Evolutionary conservation across 805 yeast genomes (phyloP), one percentile per base, ranked within the genome.

Genomic region (Yarrowia osloensis): DNA sequence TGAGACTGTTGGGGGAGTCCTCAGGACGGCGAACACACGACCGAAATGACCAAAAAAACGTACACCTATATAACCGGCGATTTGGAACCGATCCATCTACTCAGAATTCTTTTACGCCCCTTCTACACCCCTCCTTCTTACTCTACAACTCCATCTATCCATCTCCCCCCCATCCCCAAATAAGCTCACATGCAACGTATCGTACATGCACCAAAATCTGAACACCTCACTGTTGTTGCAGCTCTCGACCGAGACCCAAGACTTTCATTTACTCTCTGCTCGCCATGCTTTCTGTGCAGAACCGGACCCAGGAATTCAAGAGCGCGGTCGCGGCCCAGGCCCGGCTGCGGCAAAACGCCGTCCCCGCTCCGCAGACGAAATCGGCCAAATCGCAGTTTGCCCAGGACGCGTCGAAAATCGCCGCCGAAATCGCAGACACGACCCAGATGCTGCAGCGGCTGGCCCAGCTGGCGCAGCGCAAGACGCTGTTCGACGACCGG

Each of bases 271-370:
- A 11, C 40, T 29, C 15, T 11, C 42, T 3, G 24, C 8, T 24
- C 11, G 26, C 31, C 13, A 66, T 68, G 68, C 42, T 52, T 26
- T 62, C 69, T 9, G 81, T 86, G 46, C 94, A 89, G 75, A 96
- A 94, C 78, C 82, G 99, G 71, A 94, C 98, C 9, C 82, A 85
- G 69, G 98, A 94, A 81, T 94, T 94, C 80, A 94, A 92, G 71
- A 93, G 92, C 74, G 91, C 97, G 74, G 97, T 94, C 33, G 78
- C 86, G 54, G 85, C 93, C 2, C 88, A 88, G 76, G 87, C 88
- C 74, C 86, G 85, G 72, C 84, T 85, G 72, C 81, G 84, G 73
- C 80, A 80, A 69, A 76, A 75, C 72, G 72, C 73, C 59, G 69
- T 68, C 67, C 72, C 69, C 70, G 71, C 70, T 66, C 68, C 71